Evolutionary conservation across 2,329 filamentous ascomycete genomes (phyloP).

Genomic region (Calonectria fujianensis): DNA sequence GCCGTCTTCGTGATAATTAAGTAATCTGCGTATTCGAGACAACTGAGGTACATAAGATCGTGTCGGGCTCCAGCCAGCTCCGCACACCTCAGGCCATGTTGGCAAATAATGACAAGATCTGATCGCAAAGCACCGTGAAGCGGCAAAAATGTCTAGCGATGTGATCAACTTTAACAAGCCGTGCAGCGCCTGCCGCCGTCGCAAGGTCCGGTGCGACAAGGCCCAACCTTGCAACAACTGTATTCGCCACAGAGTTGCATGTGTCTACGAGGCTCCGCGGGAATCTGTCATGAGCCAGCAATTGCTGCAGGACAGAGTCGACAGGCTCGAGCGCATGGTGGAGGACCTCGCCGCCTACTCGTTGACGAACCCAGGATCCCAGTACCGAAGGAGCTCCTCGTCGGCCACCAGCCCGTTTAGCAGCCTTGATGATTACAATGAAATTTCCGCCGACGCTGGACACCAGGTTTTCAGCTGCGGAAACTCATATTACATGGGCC

Average conservation of each 20-base stretch:
- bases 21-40: conserved; percentile 38
- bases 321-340: conserved; percentile 45
- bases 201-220: conserved; percentile 47
- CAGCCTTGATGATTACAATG: conserved; percentile 41
- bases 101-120: conserved; percentile 17
- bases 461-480: conserved; percentile 36
- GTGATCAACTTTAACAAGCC: conserved; percentile 49
- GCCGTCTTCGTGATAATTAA: conserved; percentile 40
- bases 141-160: conserved; percentile 45
- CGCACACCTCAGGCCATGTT: conserved; percentile 17
- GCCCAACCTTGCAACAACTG: conserved; percentile 48
- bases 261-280: conserved; percentile 46
- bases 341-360: conserved; percentile 44
- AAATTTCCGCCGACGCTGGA: conserved; percentile 38
- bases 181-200: conserved; percentile 48
- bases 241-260: conserved; percentile 43
- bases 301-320: conserved; percentile 46
- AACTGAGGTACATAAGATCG: conserved; percentile 40
- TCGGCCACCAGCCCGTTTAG: conserved; percentile 43
- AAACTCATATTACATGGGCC: conserved; percentile 40
- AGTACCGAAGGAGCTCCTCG: conserved; percentile 36
- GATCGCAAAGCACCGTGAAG: conserved; percentile 18
- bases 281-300: conserved; percentile 46
- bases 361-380: conserved; percentile 31
- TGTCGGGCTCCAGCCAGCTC: conserved; percentile 33